Base-by-base conservation (phyloP, 345 rosid species). In the Hirschfeldia incana region DNA sequence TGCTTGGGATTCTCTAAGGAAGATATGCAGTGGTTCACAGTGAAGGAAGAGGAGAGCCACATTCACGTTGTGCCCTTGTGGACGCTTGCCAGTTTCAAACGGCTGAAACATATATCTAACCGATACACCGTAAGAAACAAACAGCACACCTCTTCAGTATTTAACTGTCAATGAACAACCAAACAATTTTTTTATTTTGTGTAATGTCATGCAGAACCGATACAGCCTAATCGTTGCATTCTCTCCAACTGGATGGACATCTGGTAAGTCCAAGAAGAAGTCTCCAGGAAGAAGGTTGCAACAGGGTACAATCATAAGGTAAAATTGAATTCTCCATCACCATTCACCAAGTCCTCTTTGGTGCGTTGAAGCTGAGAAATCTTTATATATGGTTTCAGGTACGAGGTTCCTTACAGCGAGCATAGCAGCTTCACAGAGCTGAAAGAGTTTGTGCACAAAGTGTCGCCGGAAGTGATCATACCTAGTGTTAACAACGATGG, bases 271-370 rank as follows among this genome's bases (percentile, higher is more conserved):
- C 17, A 94, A 90, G 84, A 91, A 91, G 89, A 92, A 90, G 79
- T 84, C 91, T 33, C 88, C 94, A 0, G 95, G 98, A 39, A 91
- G 93, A 85, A 87, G 92, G 78, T 90, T 87, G 87, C 95, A 94
- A 82, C 98, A 91, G 86, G 98, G 97, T 76, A 94, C 98, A 72
- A 85, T 94, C 66, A 94, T 94, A 81, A 89, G 97, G 98, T 92
- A 81, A 81, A 10, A 12, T 57, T n/a, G 12, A 5, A 9, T 73
- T 55, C 10, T 0, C 4, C 13, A 37, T 62, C 30, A 28, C 5
- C 66, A 62, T 29, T 62, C 30, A 28, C 5, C 66, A 62, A 46
- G 27, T 27, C 9, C 9, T 53, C 53, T 13, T 5, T 62, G 66
- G n/a, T 65, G 46, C 34, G 62, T 53, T 67, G 46, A 33, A 60